Evolutionary conservation across 768 basidiomycete species (phyloP), one percentile per base, ranked within the genome.

Genomic region (Boletus subcaerulescens): DNA sequence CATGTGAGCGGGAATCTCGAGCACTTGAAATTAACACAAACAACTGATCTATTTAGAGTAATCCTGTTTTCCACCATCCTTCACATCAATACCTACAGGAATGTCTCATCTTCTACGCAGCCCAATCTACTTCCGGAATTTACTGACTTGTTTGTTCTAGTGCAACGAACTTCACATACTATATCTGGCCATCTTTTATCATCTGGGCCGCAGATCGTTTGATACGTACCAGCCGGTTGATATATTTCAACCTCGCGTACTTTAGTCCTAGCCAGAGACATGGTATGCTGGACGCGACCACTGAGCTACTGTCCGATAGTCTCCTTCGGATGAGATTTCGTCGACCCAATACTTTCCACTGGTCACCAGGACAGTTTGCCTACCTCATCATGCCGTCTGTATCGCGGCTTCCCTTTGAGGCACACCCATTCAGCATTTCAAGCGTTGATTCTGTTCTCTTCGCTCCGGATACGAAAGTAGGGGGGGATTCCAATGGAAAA

Each of bases 351-450:
- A 71, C 69, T 59, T 81, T 84, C 75, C 71, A 60, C 32, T 80
- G 78, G 78, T 57, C 64, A 2, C 75, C 83, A 0, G 83, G 83
- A 2, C 84, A 85, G 63, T 76, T 73, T 40, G 77, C 73, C 7
- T 83, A 76, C 60, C 70, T 85, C 17, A 73, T 71, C 11, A 69
- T 83, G 53, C 80, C 80, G 2, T 59, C 69, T 9, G 69, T 80
- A 8, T 78, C 78, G 15, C 53, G 56, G 2, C 60, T 73, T 13
- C 76, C 78, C 8, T 74, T 77, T 40, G 78, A 85, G 62, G 69
- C 78, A 13, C 82, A 84, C 55, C 84, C 83, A 9, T 84, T 85
- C 64, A 82, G 82, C 0, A 82, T 85, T 46, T 73, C 81, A 2
- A 77, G 71, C 12, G 64, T 74, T 13, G 66, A 74, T 49, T 55